Evolutionary conservation across 768 basidiomycete species (phyloP).

Genomic region (Boletus reticuloceps): DNA sequence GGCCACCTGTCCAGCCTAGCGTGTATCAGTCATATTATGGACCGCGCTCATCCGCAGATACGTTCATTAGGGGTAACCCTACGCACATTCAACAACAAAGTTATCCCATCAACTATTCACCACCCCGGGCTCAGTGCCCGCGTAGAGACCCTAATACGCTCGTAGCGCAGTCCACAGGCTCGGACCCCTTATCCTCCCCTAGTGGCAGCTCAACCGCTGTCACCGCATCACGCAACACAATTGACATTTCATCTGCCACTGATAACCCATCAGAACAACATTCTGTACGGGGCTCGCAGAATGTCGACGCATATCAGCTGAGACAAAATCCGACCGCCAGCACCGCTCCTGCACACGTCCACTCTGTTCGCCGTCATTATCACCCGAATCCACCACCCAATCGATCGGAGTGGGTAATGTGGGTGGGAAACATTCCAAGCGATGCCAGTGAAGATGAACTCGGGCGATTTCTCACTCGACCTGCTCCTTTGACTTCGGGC

Average conservation of each 20-base stretch:
- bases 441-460: slow-evolving; percentile 85
- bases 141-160: slow-evolving; percentile 22
- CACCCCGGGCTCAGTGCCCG: slow-evolving; percentile 9
- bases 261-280: slow-evolving; percentile 3
- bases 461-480: slow-evolving; percentile 73
- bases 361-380: slow-evolving; percentile 48
- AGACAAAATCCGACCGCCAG: not conserved
- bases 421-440: slow-evolving; percentile 89
- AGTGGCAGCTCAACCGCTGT: not conserved
- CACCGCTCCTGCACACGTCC: slow-evolving; percentile 20
- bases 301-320: not conserved
- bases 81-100: slow-evolving; percentile 30
- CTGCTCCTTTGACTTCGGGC: slow-evolving; percentile 13
- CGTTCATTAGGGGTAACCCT: slow-evolving; percentile 28
- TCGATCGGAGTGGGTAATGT: slow-evolving; percentile 93
- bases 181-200: slow-evolving; percentile 5
- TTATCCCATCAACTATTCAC: slow-evolving; percentile 33
- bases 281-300: slow-evolving; percentile 1
- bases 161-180: slow-evolving; percentile 13
- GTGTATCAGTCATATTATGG: slow-evolving; percentile 52
- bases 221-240: not conserved
- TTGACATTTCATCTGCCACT: not conserved
- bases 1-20: slow-evolving; percentile 30
- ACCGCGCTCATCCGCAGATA: slow-evolving; percentile 22
- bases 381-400: slow-evolving; percentile 71